Evolutionary conservation across 202 grass and related monocot genomes (phyloP), one percentile per base, ranked within the genome.

Genomic region (Bolboschoenoplectus hybrid): DNA sequence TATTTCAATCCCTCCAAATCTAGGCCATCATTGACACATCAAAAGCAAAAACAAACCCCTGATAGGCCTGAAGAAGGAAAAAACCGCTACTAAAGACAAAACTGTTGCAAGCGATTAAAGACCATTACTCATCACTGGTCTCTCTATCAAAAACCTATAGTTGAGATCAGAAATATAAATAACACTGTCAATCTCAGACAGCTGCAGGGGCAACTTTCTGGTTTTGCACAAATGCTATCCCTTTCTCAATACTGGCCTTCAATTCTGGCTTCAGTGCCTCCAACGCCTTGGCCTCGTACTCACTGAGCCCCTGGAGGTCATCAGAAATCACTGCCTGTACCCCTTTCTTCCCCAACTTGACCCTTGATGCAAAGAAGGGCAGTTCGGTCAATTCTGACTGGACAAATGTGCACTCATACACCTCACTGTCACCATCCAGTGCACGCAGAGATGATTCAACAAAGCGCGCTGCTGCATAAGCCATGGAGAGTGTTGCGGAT

Each of bases 181-280:
- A 79, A 79, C 7, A 60, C 75, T 79, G 41, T 58, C 36, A 60
- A 79, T 9, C 53, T 97, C 85, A 97, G 83, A 92, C 90, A 85
- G 94, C 87, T 39, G 90, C 92, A 39, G 88, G 16, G 52, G 89
- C 81, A 73, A 81, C 70, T 67, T 87, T 61, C 80, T 88, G 67
- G 74, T 97, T 94, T 46, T 94, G 86, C 0, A 77, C 89, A 7
- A 97, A 97, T 16, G 85, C 63, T 0, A 97, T 62, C 14, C 92
- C 95, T 86, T 97, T 97, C 89, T 97, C 92, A 9, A 97, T 97
- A 86, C 95, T 97, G 60, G 74, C 88, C 79, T 90, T 92, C 86
- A 97, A 71, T 69, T 94, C 92, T 5, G 88, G 47, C 88, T 97
- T 97, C 70, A 97, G 82, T 1, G 88, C 85, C 57, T 97, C 92